Evolutionary conservation across 164 flowering plant species (phyloP).

Genomic region (Brasenia schreberi): DNA sequence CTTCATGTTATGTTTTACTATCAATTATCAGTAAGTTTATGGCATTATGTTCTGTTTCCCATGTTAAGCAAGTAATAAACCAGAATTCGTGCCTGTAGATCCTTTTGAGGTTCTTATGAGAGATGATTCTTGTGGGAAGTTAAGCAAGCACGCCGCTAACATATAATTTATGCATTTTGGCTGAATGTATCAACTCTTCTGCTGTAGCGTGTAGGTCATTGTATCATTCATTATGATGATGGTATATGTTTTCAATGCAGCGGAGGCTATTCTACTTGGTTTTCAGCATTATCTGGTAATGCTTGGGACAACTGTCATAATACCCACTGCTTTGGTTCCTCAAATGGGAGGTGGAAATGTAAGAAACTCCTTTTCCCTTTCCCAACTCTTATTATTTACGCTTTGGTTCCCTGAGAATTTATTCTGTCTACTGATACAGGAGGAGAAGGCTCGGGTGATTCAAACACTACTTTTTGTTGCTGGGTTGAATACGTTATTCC

Average conservation of each 20-base stretch:
- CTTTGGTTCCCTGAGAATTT: neutral
- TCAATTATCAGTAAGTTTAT: too few species aligned
- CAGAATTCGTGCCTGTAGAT: too few species aligned
- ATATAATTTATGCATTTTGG: too few species aligned
- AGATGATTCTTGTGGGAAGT: too few species aligned
- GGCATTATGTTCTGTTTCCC: too few species aligned
- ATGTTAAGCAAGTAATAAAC: too few species aligned
- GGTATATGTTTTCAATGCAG: slow-evolving; percentile 16
- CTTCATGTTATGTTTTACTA: too few species aligned
- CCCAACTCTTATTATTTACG: too few species aligned
- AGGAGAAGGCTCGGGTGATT: slow-evolving; percentile 75
- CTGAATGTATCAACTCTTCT: neutral
- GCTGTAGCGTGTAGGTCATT: neutral
- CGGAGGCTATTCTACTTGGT: slow-evolving; percentile 50
- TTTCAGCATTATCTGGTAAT: slow-evolving; percentile 56
- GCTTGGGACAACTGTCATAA: slow-evolving; percentile 55
- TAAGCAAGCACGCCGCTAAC: too few species aligned
- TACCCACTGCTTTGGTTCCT: slow-evolving; percentile 41
- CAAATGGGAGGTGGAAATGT: slow-evolving; percentile 62
- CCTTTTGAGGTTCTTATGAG: too few species aligned
- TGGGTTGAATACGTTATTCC: slow-evolving; percentile 68
- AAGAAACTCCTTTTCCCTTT: slow-evolving; percentile 4
- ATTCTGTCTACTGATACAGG: slow-evolving; percentile 21
- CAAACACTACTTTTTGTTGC: slow-evolving; percentile 92
- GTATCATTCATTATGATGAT: neutral